Evolutionary conservation across 352 stramenopile genomes (phyloP).

Genomic region (Globisporangium uncinulatum): DNA sequence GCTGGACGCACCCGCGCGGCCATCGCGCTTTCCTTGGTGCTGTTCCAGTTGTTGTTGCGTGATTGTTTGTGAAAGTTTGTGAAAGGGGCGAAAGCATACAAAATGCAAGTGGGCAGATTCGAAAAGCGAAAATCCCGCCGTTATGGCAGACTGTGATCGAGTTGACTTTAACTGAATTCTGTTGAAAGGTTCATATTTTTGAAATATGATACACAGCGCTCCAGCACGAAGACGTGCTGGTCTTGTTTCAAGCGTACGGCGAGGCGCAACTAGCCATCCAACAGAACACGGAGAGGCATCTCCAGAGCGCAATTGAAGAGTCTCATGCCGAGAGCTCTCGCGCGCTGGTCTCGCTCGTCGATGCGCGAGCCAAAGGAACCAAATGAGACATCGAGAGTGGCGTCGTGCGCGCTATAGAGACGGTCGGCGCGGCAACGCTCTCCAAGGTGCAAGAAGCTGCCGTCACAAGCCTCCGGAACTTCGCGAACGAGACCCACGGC

Average conservation of each 20-base stretch:
- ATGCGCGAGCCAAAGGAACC: too few species aligned
- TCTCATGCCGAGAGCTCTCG: constrained; percentile 5
- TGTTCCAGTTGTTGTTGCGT: too few species aligned
- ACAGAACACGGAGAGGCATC: neutral
- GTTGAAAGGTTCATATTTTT: too few species aligned
- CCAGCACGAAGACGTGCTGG: neutral
- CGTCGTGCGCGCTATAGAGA: too few species aligned
- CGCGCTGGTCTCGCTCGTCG: constrained; percentile 5
- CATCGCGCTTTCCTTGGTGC: neutral
- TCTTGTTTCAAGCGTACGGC: neutral
- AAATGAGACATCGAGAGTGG: too few species aligned
- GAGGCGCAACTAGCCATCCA: neutral
- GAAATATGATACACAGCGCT: too few species aligned
- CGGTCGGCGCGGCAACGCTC: too few species aligned
- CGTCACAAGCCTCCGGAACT: too few species aligned
- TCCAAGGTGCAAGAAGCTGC: too few species aligned
- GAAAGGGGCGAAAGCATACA: constrained; percentile 4
- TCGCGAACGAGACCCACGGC: too few species aligned
- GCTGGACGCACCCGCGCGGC: neutral
- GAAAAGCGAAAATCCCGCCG: constrained; percentile 12
- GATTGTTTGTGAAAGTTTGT: neutral
- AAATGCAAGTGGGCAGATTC: constrained; percentile 10
- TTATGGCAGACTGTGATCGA: too few species aligned
- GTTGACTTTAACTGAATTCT: too few species aligned
- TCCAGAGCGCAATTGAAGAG: neutral